phyloP scores from a whole-genome alignment of 2,329 filamentous ascomycete genomes.

The Seiridium unicorne region DNA sequence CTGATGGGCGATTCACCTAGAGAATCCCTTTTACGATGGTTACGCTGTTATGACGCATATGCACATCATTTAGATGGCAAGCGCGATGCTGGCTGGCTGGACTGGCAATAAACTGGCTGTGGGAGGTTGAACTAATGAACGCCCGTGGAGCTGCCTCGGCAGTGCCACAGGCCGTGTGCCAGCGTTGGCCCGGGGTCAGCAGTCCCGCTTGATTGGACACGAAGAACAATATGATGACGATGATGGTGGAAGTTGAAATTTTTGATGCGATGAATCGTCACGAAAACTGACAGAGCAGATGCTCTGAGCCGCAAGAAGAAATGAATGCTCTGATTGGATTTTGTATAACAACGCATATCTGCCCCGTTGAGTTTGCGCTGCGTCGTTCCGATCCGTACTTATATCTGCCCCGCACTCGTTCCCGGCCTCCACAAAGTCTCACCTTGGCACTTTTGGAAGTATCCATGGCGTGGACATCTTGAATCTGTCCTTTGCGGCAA shows the following conservation, averaged over 20 bases:
- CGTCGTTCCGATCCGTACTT: not conserved
- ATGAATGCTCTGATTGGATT: not conserved
- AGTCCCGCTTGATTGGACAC: conserved; percentile 5
- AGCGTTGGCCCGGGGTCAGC: not conserved
- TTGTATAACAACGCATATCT: conserved; percentile 6
- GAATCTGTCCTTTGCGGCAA: not conserved
- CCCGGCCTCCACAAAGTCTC: not conserved
- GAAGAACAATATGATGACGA: conserved; percentile 9
- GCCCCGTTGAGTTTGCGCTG: not conserved
- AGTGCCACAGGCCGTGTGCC: not conserved
- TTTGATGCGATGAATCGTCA: conserved; percentile 1
- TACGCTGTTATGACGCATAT: conserved; percentile 36
- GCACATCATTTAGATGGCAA: conserved; percentile 31
- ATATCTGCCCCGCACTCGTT: not conserved
- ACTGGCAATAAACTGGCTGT: conserved; percentile 5
- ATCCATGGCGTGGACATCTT: not conserved
- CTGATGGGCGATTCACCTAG: conserved; percentile 16
- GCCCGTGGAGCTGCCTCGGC: not conserved
- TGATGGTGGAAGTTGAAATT: conserved; percentile 5
- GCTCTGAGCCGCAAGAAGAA: not conserved
- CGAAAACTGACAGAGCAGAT: not conserved
- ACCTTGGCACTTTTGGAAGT: not conserved
- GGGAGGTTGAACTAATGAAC: conserved; percentile 5
- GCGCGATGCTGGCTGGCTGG: conserved; percentile 14
- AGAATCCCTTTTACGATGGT: conserved; percentile 31